Base-by-base conservation (phyloP, 1,284 basidiomycete species). In the Malassezia cuniculi region DNA sequence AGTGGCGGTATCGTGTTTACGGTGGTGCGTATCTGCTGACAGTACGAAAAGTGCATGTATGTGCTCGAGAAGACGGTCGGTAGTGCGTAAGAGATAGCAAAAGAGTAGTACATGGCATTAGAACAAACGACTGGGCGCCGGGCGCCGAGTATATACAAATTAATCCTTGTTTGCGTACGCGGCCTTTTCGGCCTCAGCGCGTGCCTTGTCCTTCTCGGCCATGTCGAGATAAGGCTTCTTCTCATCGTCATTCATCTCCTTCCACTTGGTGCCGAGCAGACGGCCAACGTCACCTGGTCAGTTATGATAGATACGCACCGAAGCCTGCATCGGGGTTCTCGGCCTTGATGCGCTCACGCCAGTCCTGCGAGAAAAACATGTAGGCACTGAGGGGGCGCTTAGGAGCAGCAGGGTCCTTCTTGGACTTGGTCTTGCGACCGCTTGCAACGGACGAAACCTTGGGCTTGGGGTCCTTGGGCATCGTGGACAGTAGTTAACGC, bases 361-460 rank as follows among this genome's bases (percentile, higher is more conserved):
- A 83, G 71, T 89, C 87, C 70, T 87, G 84, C 62, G 79, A 81
- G 76, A 94, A 94, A 81, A 89, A 89, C 87, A 95, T 93, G 74
- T 93, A 95, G 39, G 87, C 86, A 36, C 86, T 90, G 37, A 93
- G 76, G 2, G 85, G 81, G 37, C 85, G 78, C 72, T 89, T 89
- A 44, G 85, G 85, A 8, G 81, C 80, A 64, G 81, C 80, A 48
- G 77, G 76, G 69, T 83, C 72, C 64, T 71, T 72, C 66, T 60
- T 60, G 53, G 55, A 39, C 52, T 56, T 56, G 42, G 53, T 51
- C 36, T 47, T 44, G 43, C 57, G 48, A 41, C 54, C 47, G 34
- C 39, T 34, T 34, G 48, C 44, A 39, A 40, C 41, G 28, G 55
- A 46, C 31, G 55, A 45, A 33, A 52, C 53, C 45, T 60, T 57